Base-by-base conservation (phyloP, 73 alveolate genomes). In the Symbiodinium pilosum region DNA sequence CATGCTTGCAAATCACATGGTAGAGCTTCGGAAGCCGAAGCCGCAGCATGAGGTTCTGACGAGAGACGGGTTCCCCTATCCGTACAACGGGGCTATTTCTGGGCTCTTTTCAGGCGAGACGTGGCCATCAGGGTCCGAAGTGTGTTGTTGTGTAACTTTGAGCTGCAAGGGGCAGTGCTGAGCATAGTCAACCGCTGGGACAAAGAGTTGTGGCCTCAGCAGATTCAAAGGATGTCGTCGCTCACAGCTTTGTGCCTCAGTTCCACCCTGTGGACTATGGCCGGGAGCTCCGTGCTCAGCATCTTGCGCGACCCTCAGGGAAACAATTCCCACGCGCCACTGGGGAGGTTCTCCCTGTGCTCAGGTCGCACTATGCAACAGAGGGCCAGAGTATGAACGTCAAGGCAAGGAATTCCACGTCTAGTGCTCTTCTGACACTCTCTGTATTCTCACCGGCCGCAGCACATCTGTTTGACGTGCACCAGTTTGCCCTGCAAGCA, bases 21-120 rank as follows among this genome's bases (percentile, higher is more conserved):
- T 30, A 11, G 16, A 11, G 40, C 83, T 68, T n/a, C 83, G 14
- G 41, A 16, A 68, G 40, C 88, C 4, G 36, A 16, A 8, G 30
- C 36, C 43, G 42, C 92, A 26, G n/a, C 81, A 20, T 41, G 14
- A 86, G 93, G 93, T 68, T 26, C 42, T 86, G 93, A 34, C 93
- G 3, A 59, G 93, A 21, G 93, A 86, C 41, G 93, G 93, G 20
- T 71, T 86, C 2, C 93, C 93, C 39, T 86, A 44, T 42, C 93
- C 93, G 24, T 86, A 71, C 83, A 86, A 44, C 52, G 93, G 93
- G 20, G 93, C 93, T 14, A 41, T 86, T n/a, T 86, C 93, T 26
- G 93, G 93, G 81, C 93, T 86, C 93, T 86, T 86, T 39, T 86
- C 93, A 86, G 93, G 93, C 39, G n/a, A 28, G 77, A 41, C 43